phyloP scores from a whole-genome alignment of 1,284 basidiomycete species.

The Inonotus hispidus region DNA sequence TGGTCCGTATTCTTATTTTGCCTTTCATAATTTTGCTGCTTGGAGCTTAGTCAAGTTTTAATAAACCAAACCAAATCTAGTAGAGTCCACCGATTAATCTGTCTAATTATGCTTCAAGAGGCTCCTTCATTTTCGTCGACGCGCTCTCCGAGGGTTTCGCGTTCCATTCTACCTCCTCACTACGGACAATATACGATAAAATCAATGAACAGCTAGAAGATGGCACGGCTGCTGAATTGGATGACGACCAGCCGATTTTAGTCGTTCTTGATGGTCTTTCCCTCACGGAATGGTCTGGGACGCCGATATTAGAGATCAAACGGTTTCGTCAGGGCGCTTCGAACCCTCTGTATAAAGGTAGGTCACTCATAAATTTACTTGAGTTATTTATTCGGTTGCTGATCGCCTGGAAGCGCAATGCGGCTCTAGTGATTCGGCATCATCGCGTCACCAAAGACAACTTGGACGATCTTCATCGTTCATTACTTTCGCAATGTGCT shows the following conservation, averaged over 20 bases:
- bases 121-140: constrained; percentile 49
- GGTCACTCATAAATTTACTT: constrained; percentile 3
- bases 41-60: background rate
- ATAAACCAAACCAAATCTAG: too few species aligned
- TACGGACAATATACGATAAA: constrained; percentile 25
- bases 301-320: constrained; percentile 40
- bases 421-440: constrained; percentile 55
- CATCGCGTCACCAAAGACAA: constrained; percentile 51
- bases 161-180: constrained; percentile 19
- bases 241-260: background rate
- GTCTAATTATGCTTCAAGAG: constrained; percentile 36
- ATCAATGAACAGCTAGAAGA: background rate
- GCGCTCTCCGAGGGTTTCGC: constrained; percentile 24
- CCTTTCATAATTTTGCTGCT: background rate
- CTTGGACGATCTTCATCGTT: constrained; percentile 51
- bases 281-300: constrained; percentile 62
- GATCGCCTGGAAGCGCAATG: constrained; percentile 34
- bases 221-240: background rate
- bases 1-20: constrained; percentile 39
- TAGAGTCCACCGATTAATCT: constrained; percentile 48
- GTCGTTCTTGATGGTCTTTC: constrained; percentile 64
- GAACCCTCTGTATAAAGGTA: constrained; percentile 51
- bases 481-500: constrained; percentile 51
- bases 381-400: background rate
- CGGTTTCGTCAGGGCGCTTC: constrained; percentile 55